Evolutionary conservation across 2,329 filamentous ascomycete species (phyloP).

Genomic region (Talaromyces amestolkiae): DNA sequence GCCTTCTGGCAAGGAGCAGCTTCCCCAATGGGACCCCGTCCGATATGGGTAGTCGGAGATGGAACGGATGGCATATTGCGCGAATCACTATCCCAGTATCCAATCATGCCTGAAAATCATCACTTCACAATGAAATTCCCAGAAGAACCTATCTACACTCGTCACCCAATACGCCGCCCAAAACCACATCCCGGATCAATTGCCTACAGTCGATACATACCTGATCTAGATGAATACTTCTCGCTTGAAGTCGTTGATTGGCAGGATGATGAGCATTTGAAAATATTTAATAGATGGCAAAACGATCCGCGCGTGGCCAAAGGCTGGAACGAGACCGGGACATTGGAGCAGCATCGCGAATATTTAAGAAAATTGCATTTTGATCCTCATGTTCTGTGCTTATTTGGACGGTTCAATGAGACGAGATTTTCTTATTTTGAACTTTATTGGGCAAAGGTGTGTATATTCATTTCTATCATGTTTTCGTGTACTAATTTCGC

Average conservation of each 20-base stretch:
- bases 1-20: constrained; percentile 22
- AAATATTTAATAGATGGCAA: constrained; percentile 21
- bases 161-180: constrained; percentile 17
- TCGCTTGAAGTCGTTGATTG: constrained; percentile 19
- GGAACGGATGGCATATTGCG: constrained; percentile 21
- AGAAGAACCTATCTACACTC: constrained; percentile 16
- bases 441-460: constrained; percentile 21
- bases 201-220: constrained; percentile 21
- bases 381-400: constrained; percentile 18
- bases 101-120: constrained; percentile 20
- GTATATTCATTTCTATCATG: background rate
- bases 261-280: constrained; percentile 17
- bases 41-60: constrained; percentile 21
- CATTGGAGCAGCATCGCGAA: constrained; percentile 20
- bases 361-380: constrained; percentile 20
- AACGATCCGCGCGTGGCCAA: constrained; percentile 21
- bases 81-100: constrained; percentile 6
- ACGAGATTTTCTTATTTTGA: constrained; percentile 14
- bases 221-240: constrained; percentile 19
- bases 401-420: constrained; percentile 20
- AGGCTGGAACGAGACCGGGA: constrained; percentile 21
- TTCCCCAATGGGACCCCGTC: constrained; percentile 19
- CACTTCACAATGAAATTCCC: constrained; percentile 21
- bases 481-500: background rate
- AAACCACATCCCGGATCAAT: constrained; percentile 20